Conservation (phyloP, 2,329 filamentous ascomycete species). For the Aspergillus vadensis region DNA sequence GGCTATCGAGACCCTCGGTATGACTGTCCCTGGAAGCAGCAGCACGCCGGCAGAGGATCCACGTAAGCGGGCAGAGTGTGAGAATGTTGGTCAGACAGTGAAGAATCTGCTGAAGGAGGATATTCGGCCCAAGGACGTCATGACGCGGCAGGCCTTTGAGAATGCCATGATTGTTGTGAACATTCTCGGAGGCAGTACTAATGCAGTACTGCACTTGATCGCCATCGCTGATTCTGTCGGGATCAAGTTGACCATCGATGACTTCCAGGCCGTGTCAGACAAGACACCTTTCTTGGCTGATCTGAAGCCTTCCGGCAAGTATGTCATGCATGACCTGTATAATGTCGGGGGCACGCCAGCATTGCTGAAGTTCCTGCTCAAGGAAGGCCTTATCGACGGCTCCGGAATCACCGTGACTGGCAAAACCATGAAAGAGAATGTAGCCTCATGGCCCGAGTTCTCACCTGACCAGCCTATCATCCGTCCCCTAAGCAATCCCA, state of each 20-base stretch:
- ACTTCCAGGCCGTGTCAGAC: constrained; percentile 72
- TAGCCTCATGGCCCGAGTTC: constrained; percentile 9
- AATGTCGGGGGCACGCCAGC: constrained; percentile 49
- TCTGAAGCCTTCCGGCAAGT: constrained; percentile 64
- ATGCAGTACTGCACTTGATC: constrained; percentile 77
- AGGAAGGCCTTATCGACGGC: constrained; percentile 12
- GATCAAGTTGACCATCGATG: constrained; percentile 75
- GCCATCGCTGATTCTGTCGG: constrained; percentile 77
- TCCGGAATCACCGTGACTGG: constrained; percentile 10
- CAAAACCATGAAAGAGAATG: constrained; percentile 13
- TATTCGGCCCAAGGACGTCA: constrained; percentile 71
- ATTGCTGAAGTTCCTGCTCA: constrained; percentile 45
- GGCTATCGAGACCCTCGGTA: constrained; percentile 67
- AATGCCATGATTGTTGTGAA: constrained; percentile 78
- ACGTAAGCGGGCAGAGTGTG: constrained; percentile 69
- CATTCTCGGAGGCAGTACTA: constrained; percentile 77
- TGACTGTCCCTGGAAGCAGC: constrained; percentile 75
- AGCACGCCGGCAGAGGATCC: constrained; percentile 71
- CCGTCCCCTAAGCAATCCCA: constrained; percentile 61
- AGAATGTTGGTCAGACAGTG: constrained; percentile 67
- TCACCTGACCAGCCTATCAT: constrained; percentile 9
- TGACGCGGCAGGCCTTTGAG: constrained; percentile 75
- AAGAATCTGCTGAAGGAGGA: constrained; percentile 71
- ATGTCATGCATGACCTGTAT: constrained; percentile 49
- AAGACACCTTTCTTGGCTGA: constrained; percentile 71